Conservation (phyloP, 140 eudicot species). For the Stevia rebaudiana region DNA sequence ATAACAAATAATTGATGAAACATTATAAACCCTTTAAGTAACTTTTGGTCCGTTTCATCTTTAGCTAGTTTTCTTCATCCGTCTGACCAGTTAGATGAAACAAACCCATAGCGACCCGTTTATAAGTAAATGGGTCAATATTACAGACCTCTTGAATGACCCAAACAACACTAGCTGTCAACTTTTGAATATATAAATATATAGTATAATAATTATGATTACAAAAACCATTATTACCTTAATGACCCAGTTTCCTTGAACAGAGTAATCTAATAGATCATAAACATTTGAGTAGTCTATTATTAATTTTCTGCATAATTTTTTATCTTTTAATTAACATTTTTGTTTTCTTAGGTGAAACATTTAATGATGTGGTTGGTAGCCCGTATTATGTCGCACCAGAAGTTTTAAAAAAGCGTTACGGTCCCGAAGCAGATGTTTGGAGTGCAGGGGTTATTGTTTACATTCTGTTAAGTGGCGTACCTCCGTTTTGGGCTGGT, state of each 20-base stretch:
- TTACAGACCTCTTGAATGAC: not conserved
- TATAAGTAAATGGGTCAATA: too few species aligned
- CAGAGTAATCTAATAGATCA: not conserved
- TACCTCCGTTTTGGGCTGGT: constrained; percentile 98
- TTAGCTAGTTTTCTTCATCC: too few species aligned
- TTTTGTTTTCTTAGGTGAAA: constrained; percentile 50
- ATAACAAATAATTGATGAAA: too few species aligned
- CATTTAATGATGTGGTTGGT: constrained; percentile 77
- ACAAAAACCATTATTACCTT: not conserved
- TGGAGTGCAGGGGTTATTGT: constrained; percentile 97
- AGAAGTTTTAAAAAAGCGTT: constrained; percentile 76
- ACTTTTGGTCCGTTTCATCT: too few species aligned
- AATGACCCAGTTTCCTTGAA: not conserved
- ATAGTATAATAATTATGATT: not conserved
- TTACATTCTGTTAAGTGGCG: constrained; percentile 82
- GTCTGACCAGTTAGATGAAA: too few species aligned
- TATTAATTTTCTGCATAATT: not conserved
- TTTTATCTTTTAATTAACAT: not conserved
- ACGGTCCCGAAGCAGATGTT: constrained; percentile 95
- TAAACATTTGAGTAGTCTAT: constrained; percentile 5
- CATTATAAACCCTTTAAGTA: too few species aligned
- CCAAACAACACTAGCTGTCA: not conserved
- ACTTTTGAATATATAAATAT: not conserved
- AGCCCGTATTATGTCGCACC: constrained; percentile 98
- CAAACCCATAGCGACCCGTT: too few species aligned